Conservation (phyloP, 2,329 filamentous ascomycete species). For the Nothomitra cinnamomea region DNA sequence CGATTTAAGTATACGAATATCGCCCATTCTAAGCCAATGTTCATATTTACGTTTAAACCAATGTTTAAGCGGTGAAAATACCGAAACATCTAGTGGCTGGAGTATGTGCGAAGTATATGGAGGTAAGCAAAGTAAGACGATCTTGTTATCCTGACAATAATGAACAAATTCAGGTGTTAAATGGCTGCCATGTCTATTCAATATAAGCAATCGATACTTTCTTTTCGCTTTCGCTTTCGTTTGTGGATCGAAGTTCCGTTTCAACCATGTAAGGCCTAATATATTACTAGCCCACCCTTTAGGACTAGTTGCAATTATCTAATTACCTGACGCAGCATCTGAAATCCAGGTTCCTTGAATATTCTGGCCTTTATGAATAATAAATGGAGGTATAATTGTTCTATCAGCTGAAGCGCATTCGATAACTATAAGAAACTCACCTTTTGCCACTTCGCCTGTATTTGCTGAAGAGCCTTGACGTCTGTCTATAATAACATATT, state of each 20-base stretch:
- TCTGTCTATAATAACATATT: too few relatives aligned
- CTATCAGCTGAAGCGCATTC: not conserved
- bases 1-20: too few relatives aligned
- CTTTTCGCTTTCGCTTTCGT: not conserved
- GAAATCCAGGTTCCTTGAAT: not conserved
- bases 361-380: not conserved
- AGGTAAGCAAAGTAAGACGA: constrained; percentile 8
- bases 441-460: too few relatives aligned
- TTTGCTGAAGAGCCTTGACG: too few relatives aligned
- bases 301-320: too few relatives aligned
- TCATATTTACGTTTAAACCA: too few relatives aligned
- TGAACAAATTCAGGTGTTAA: too few relatives aligned
- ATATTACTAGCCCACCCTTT: not conserved
- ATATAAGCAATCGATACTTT: constrained; percentile 8
- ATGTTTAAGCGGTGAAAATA: too few relatives aligned
- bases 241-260: not conserved
- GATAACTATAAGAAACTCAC: too few relatives aligned
- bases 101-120: not conserved
- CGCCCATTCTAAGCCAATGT: too few relatives aligned
- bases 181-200: constrained; percentile 10
- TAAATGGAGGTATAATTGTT: not conserved
- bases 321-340: not conserved
- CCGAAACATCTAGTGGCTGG: not conserved
- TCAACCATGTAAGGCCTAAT: not conserved
- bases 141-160: constrained; percentile 9